These are phyloP conservation scores for Wallacemonas sp. DNA, from an alignment of 208 protist species.

Conservation along the genomic window DNA sequence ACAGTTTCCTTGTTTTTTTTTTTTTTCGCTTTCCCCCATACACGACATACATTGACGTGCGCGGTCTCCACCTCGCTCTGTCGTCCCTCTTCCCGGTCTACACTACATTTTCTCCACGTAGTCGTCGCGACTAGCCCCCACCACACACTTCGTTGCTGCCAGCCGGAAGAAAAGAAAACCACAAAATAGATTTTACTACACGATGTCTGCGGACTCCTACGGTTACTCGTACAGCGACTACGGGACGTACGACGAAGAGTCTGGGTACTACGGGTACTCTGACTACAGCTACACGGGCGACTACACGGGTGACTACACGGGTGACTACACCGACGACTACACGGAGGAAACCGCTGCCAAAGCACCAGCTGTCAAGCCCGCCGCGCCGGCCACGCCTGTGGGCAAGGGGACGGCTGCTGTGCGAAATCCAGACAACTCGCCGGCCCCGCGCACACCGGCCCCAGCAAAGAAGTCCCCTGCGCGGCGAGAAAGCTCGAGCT, in stretches of 20 bases:
- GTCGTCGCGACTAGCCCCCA: conserved; percentile 6
- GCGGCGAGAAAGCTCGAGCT: background rate
- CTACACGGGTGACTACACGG: conserved; percentile 14
- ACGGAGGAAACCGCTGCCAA: conserved; percentile 4
- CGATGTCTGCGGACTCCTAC: conserved; percentile 15
- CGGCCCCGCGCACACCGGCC: background rate
- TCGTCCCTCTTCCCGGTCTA: conserved; percentile 15
- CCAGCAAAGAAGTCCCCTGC: background rate
- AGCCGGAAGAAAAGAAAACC: too few relatives aligned
- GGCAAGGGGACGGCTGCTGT: too few relatives aligned
- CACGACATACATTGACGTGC: background rate
- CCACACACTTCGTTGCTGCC: too few relatives aligned
- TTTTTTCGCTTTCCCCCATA: background rate
- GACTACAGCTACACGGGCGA: conserved; percentile 3
- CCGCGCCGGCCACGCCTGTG: too few relatives aligned
- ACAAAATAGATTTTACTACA: background rate
- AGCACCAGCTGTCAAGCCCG: background rate
- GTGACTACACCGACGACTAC: conserved; percentile 9
- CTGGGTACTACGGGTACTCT: background rate
- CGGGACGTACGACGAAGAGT: conserved; percentile 12
- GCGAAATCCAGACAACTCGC: background rate
- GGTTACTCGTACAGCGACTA: conserved; percentile 32
- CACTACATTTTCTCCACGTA: conserved; percentile 10
- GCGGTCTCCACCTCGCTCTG: conserved; percentile 2
- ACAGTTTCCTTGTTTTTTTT: too few relatives aligned